These are phyloP conservation scores for Austropuccinia psidii DNA, from an alignment of 1,284 basidiomycete genomes.

Conservation along the genomic window DNA sequence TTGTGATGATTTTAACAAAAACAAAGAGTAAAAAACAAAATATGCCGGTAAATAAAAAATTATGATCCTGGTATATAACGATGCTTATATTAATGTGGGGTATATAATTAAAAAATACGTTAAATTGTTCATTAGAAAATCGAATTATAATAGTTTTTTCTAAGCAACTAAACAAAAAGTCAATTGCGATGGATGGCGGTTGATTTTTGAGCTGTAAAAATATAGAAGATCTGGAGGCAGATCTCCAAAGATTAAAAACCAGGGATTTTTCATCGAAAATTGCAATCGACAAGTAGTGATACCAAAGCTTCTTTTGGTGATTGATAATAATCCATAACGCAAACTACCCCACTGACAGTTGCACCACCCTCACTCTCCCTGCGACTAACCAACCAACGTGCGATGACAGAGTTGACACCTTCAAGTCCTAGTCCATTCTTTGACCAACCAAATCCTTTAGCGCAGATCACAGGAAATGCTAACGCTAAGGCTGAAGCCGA, in stretches of 20 bases:
- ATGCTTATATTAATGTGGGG: too few species aligned
- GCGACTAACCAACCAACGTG: conserved; percentile 23
- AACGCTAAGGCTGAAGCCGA: conserved; percentile 23
- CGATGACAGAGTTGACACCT: conserved; percentile 18
- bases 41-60: too few species aligned
- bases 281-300: conserved; percentile 31
- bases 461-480: conserved; percentile 18
- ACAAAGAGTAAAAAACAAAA: too few species aligned
- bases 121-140: background rate
- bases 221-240: too few species aligned
- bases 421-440: conserved; percentile 24
- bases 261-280: conserved; percentile 13
- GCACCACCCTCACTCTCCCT: background rate
- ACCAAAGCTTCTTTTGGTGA: conserved; percentile 25
- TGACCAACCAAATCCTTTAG: conserved; percentile 14
- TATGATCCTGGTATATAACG: too few species aligned
- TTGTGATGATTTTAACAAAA: too few species aligned
- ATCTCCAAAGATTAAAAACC: too few species aligned
- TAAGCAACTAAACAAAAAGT: too few species aligned
- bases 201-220: too few species aligned
- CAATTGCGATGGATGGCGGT: too few species aligned
- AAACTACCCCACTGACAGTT: conserved; percentile 24
- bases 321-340: conserved; percentile 34
- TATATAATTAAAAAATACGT: background rate
- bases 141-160: background rate